Evolutionary conservation across 2,329 filamentous ascomycete species (phyloP).

Genomic region (Colletotrichum sp.): DNA sequence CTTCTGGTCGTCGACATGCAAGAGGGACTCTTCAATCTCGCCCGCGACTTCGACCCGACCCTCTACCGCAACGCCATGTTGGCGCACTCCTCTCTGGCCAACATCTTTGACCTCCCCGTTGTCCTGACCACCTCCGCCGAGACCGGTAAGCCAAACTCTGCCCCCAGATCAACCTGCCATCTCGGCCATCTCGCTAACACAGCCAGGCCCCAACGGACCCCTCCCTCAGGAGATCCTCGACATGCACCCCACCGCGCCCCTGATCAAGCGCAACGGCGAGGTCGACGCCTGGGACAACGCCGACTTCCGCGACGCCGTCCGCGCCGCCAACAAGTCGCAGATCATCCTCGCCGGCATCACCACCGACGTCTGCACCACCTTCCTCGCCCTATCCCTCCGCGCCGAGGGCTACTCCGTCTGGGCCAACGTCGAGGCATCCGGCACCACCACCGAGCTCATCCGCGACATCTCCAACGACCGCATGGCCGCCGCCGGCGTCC

Average conservation of each 20-base stretch:
- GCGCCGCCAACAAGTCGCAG: conserved; percentile 69
- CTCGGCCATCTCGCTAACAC: not conserved
- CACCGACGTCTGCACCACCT: conserved; percentile 78
- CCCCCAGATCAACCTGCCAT: fast-evolving
- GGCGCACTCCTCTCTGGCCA: conserved; percentile 69
- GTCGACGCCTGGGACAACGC: conserved; percentile 80
- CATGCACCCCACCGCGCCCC: conserved; percentile 69
- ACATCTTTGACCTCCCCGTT: conserved; percentile 70
- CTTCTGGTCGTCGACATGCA: conserved; percentile 43
- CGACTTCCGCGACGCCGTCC: conserved; percentile 69
- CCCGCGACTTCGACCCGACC: conserved; percentile 70
- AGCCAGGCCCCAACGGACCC: conserved; percentile 70
- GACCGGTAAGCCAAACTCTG: conserved; percentile 34
- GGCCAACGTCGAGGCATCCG: conserved; percentile 74
- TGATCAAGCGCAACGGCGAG: conserved; percentile 73
- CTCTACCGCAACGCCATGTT: conserved; percentile 71
- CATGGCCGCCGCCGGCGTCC: conserved; percentile 71
- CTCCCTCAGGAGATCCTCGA: conserved; percentile 72
- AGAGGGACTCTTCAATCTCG: conserved; percentile 42
- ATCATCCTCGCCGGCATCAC: conserved; percentile 75
- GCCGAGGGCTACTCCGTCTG: conserved; percentile 76
- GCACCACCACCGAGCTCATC: conserved; percentile 66
- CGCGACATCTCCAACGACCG: conserved; percentile 69
- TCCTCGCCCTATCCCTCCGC: conserved; percentile 74
- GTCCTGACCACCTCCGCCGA: conserved; percentile 75